These are phyloP conservation scores for Fragilariopsis cylindrus DNA, from an alignment of 108 stramenopile species.

Conservation along the genomic window DNA sequence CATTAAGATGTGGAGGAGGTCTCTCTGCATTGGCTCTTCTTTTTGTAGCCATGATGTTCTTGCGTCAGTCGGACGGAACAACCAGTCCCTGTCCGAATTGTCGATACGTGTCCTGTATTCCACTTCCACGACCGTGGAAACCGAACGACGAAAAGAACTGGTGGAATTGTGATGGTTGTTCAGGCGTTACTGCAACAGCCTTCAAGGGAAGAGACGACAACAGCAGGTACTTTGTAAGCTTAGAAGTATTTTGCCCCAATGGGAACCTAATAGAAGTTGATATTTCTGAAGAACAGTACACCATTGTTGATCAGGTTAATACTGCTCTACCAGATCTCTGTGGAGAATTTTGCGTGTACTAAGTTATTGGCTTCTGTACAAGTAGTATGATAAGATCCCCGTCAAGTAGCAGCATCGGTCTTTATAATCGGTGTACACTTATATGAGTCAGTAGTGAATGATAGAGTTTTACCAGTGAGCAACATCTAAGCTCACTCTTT, in stretches of 20 bases:
- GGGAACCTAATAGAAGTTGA: conserved; percentile 6
- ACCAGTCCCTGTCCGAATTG: conserved; percentile 61
- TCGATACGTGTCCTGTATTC: conserved; percentile 69
- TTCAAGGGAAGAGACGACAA: background rate
- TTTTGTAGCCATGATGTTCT: conserved; percentile 46
- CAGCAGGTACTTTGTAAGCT: background rate
- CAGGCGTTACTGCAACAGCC: background rate
- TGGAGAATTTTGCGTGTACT: background rate
- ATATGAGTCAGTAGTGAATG: no score
- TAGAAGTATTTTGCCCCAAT: conserved; percentile 16
- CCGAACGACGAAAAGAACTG: conserved; percentile 53
- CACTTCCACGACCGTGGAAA: conserved; percentile 65
- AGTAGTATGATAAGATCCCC: no score
- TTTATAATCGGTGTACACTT: no score
- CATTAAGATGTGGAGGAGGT: conserved; percentile 55
- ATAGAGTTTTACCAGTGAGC: no score
- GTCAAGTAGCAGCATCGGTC: no score
- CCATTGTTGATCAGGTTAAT: background rate
- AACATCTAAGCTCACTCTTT: no score
- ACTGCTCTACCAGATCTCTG: conserved; percentile 6
- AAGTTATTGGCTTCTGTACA: no score
- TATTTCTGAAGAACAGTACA: background rate
- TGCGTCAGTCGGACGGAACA: conserved; percentile 56
- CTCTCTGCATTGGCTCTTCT: conserved; percentile 55
- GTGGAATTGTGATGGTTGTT: conserved; percentile 82